Evolutionary conservation across 441 rosid species (phyloP).

Genomic region (Corymbia citriodora): DNA sequence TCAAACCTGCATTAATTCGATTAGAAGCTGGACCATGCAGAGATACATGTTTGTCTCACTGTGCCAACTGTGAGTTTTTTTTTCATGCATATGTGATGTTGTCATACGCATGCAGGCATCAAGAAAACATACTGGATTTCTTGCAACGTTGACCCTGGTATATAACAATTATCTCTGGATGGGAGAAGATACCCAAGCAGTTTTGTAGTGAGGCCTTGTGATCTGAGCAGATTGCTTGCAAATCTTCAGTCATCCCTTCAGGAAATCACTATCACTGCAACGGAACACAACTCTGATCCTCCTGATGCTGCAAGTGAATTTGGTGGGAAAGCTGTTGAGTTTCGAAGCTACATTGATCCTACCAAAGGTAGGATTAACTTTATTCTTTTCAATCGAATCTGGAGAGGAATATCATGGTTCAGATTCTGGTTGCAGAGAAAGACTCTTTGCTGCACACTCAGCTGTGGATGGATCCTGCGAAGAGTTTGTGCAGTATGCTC

Average conservation of each 20-base stretch:
- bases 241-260: constrained; percentile 87
- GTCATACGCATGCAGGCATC: constrained; percentile 35
- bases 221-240: constrained; percentile 67
- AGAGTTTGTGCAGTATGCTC: too few species aligned
- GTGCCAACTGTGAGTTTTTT: not conserved
- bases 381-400: too few species aligned
- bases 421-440: too few species aligned
- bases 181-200: constrained; percentile 58
- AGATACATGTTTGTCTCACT: not conserved
- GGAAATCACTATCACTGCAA: constrained; percentile 86
- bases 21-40: not conserved
- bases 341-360: too few species aligned
- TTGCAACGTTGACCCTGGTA: constrained; percentile 81
- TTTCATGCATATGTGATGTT: not conserved
- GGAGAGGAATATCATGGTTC: too few species aligned
- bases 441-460: too few species aligned
- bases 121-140: constrained; percentile 69
- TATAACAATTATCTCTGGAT: constrained; percentile 82
- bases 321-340: constrained; percentile 87
- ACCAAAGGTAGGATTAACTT: too few species aligned
- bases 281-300: constrained; percentile 56
- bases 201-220: constrained; percentile 74
- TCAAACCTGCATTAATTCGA: not conserved
- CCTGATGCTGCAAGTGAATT: constrained; percentile 70
- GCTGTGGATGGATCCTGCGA: too few species aligned